phyloP scores from a whole-genome alignment of 306 rosid genomes.

The Sesbania bispinosa region DNA sequence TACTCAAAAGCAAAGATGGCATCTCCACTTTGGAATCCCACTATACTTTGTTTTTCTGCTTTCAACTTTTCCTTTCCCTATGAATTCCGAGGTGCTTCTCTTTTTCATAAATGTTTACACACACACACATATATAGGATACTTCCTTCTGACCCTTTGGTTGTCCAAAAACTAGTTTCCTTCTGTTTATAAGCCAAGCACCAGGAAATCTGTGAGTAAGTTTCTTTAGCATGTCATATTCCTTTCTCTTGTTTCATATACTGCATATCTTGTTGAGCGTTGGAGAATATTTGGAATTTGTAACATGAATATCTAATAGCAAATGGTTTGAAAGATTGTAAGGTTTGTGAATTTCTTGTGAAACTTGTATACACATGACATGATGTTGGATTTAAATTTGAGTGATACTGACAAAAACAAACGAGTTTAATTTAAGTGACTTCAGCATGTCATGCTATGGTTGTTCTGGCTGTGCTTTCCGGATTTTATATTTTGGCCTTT shows the following conservation, averaged over 20 bases:
- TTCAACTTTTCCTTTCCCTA: constrained; percentile 7
- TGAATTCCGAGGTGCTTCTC: background rate
- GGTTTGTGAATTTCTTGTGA: background rate
- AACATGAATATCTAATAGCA: background rate
- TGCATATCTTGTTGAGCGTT: background rate
- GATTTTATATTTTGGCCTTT: background rate
- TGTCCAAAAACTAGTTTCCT: background rate
- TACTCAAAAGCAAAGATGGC: constrained; percentile 29
- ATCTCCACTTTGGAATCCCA: constrained; percentile 35
- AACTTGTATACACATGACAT: background rate
- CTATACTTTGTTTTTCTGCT: constrained; percentile 6
- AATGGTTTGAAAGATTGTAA: background rate
- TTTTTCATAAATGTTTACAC: background rate
- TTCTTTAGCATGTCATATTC: constrained; percentile 11
- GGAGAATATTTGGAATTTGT: background rate
- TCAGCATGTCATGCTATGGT: background rate
- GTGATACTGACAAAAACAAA: background rate
- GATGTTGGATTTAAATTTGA: background rate
- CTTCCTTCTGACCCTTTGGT: background rate
- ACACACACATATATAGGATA: background rate
- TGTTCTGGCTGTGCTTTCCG: background rate
- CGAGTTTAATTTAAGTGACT: background rate
- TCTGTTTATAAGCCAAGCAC: background rate
- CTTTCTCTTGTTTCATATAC: background rate
- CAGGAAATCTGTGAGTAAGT: constrained; percentile 22